A percentile compares a stretch with the other conserved stretches of the same genome.
phyloP scores from a whole-genome alignment of 2,329 filamentous ascomycete genomes.

The Fusarium luffae region DNA sequence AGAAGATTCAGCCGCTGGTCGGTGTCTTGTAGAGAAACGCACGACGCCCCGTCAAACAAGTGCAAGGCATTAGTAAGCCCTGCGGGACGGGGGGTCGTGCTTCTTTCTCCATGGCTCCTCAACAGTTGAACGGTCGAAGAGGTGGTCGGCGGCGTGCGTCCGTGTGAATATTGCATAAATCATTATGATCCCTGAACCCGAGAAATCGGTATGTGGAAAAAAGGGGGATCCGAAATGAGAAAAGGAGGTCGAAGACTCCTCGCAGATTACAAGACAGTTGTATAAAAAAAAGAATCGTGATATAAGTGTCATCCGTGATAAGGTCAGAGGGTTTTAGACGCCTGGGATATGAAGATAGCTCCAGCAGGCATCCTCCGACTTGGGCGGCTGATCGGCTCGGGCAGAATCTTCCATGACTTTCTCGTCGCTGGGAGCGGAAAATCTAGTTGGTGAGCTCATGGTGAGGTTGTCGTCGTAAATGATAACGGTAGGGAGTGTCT shows the following conservation, averaged over 20 bases:
- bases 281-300: constrained; percentile 2
- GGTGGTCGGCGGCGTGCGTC: background rate
- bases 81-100: background rate
- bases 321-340: constrained; percentile 39
- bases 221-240: constrained; percentile 15
- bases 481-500: constrained; percentile 47
- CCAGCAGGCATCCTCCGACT: constrained; percentile 48
- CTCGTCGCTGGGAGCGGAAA: constrained; percentile 46
- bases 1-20: background rate
- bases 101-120: constrained; percentile 4
- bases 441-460: constrained; percentile 39
- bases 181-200: constrained; percentile 23
- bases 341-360: constrained; percentile 53
- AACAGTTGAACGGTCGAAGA: background rate
- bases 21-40: constrained; percentile 12
- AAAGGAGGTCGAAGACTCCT: constrained; percentile 18
- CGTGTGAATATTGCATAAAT: constrained; percentile 18
- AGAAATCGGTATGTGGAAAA: constrained; percentile 22
- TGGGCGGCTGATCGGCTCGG: constrained; percentile 16
- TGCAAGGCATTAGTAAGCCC: background rate
- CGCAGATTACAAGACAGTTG: constrained; percentile 18
- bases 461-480: constrained; percentile 55
- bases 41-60: background rate
- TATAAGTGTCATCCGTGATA: background rate
- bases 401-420: constrained; percentile 32